Evolutionary conservation across 129 eudicot species (phyloP), one percentile per base, ranked within the genome.

Genomic region (Ambrosia trifida): DNA sequence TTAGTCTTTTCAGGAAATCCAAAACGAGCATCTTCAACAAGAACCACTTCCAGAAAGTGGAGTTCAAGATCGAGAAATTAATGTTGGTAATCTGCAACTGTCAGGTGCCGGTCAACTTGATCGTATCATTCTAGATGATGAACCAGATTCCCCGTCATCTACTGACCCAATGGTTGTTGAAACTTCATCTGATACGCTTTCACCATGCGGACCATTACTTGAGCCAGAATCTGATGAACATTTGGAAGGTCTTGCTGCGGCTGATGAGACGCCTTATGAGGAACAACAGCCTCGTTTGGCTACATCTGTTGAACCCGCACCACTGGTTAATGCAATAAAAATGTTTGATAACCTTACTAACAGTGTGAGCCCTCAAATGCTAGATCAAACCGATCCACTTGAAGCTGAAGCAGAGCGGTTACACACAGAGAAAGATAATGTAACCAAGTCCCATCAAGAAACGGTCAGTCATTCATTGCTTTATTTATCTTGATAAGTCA

Each of bases 341-440:
- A 30, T 61, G 56, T 47, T 66, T 33, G 50, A 58, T 50, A 36
- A 32, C 44, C 67, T 69, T 12, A 72, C 36, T 11, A 74, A 41
- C 64, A 83, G 72, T n/a, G 54, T 60, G 44, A 62, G 33, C 32
- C 46, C 79, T 31, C 73, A 64, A 38, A 51, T 72, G 57, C 19
- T 76, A 43, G 47, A 52, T 43, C 63, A 69, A n/a, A 54, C 75
- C 2, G 85, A 88, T 45, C 96, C 98, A 13, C 96, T 92, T 76
- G 85, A 69, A 66, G 76, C 59, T 32, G 98, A 88, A 79, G n/a
- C 66, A 51, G 91, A 85, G 19, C 76, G 83, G n/a, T 47, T 92
- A 36, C 59, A 40, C 32, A 73, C 64, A 58, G 85, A 66, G 33
- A 69, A 12, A 32, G 86, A 79, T 32, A 75, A 72, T 35, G 54